These are phyloP conservation scores for Eucalyptus cladocalyx DNA, from an alignment of 345 rosid genomes.

Conservation along the genomic window DNA sequence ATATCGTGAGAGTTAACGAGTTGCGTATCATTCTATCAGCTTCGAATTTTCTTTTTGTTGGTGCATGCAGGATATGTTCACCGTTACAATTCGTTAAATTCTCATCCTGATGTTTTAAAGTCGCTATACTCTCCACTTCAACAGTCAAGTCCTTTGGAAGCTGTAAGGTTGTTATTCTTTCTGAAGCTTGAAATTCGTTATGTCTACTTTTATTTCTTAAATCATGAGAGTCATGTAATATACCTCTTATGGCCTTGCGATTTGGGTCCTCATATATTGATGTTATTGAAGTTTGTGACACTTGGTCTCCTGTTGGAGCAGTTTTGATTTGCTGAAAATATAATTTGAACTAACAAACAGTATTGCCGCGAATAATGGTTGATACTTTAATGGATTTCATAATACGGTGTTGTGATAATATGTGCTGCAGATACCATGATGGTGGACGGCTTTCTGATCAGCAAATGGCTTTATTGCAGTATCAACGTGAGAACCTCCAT, in stretches of 20 bases:
- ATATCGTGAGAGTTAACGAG: not conserved
- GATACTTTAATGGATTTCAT: not conserved
- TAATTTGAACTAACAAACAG: not conserved
- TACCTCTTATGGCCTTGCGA: not conserved
- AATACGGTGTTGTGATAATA: not conserved
- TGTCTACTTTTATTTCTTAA: not conserved
- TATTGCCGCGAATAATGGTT: not conserved
- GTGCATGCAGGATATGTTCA: constrained; percentile 64
- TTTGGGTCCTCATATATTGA: not conserved
- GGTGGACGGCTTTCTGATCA: constrained; percentile 93
- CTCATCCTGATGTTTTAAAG: constrained; percentile 90
- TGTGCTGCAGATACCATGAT: constrained; percentile 41
- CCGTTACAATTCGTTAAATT: constrained; percentile 71
- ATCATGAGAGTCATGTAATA: not conserved
- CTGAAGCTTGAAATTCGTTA: not conserved
- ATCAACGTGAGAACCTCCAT: constrained; percentile 96
- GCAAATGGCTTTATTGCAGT: constrained; percentile 92
- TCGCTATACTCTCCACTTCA: constrained; percentile 95
- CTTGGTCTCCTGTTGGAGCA: not conserved
- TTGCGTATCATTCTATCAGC: not conserved
- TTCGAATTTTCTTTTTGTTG: not conserved
- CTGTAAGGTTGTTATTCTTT: constrained; percentile 45
- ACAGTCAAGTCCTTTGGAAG: constrained; percentile 85
- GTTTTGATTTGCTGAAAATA: not conserved
- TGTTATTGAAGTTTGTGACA: not conserved